Evolutionary conservation across 2,329 filamentous ascomycete species (phyloP), one percentile per base, ranked within the genome.

Genomic region (Alternaria sp.): DNA sequence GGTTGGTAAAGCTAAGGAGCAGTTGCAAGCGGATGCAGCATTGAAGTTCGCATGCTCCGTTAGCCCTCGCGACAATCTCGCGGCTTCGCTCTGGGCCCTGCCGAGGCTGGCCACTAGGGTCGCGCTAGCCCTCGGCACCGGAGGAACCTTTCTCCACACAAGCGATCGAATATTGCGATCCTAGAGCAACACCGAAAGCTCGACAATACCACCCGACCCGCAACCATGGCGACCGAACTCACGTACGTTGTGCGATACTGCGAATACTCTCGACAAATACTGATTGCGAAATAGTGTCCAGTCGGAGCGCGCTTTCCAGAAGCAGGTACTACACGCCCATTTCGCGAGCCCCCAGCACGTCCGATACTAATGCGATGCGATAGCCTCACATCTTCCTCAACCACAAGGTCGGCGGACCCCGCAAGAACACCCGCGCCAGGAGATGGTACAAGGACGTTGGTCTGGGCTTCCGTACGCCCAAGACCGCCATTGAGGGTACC

Each of bases 311-410:
- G 96, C 96, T 89, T 99, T 92, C 93, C 96, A 98, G 87, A 99
- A 99, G 77, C 77, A 79, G 77, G 77, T 79, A 78, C 74, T 66
- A 69, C 68, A 65, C 57, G 61, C 65, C 63, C 66, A 56, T 54
- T 44, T 61, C 59, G 59, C 67, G 59, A 69, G 52, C 40, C 57
- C 57, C 59, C 65, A 57, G 43, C 57, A 56, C 59, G 57, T 50
- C 59, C 62, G 64, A 75, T 77, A 69, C 75, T 79, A 72, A 78
- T 74, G 67, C 67, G 64, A 59, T 66, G 61, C 71, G 69, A 70
- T 95, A 99, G 90, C 96, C 96, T 85, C 96, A 99, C 87, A 97
- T 99, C 89, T 99, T 98, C 93, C 90, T 92, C 82, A 97, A 98
- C 91, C 88, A 91, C 83, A 99, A 99, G 91, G 87, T 88, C 84